Conservation (phyloP, 352 stramenopile genomes). For the Phytophthora hybrid region DNA sequence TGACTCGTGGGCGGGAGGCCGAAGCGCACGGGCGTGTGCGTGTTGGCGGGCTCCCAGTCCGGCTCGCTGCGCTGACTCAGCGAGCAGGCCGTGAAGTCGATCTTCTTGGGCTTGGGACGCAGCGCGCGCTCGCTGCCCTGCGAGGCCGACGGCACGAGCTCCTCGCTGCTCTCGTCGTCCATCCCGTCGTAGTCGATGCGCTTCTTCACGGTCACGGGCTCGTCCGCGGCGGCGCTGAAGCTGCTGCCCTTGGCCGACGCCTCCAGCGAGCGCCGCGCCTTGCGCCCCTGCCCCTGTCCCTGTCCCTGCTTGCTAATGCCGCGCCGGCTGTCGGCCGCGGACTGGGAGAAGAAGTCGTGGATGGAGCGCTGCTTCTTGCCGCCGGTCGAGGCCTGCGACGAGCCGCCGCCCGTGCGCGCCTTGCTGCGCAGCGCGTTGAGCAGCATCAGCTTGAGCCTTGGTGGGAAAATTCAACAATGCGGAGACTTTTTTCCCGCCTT, state of each 20-base stretch:
- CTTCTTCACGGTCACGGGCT: conserved; percentile 60
- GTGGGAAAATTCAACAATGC: conserved; percentile 11
- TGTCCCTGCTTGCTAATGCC: conserved; percentile 14
- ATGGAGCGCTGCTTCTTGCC: conserved; percentile 88
- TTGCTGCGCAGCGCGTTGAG: conserved; percentile 55
- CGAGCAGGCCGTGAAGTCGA: conserved; percentile 73
- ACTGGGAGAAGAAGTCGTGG: conserved; percentile 85
- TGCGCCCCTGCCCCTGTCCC: conserved; percentile 28
- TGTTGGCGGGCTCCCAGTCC: conserved; percentile 56
- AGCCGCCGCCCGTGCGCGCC: conserved; percentile 20
- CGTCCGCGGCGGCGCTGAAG: conserved; percentile 30
- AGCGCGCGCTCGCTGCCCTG: neutral
- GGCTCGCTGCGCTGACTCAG: conserved; percentile 75
- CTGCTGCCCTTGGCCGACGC: conserved; percentile 41
- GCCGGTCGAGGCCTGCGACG: conserved; percentile 6
- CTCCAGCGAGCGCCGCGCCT: conserved; percentile 46
- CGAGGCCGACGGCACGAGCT: conserved; percentile 36
- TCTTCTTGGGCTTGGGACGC: conserved; percentile 68
- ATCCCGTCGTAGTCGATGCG: conserved; percentile 79
- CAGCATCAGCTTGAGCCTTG: conserved; percentile 26
- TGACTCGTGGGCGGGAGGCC: conserved; percentile 47
- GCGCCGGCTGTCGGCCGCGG: conserved; percentile 17
- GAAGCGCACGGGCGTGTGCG: conserved; percentile 37
- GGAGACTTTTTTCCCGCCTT: conserved; percentile 34
- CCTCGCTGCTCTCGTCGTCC: conserved; percentile 67